Conservation (phyloP, 495 filamentous ascomycete genomes). For the Aspergillus coremiiformis region DNA sequence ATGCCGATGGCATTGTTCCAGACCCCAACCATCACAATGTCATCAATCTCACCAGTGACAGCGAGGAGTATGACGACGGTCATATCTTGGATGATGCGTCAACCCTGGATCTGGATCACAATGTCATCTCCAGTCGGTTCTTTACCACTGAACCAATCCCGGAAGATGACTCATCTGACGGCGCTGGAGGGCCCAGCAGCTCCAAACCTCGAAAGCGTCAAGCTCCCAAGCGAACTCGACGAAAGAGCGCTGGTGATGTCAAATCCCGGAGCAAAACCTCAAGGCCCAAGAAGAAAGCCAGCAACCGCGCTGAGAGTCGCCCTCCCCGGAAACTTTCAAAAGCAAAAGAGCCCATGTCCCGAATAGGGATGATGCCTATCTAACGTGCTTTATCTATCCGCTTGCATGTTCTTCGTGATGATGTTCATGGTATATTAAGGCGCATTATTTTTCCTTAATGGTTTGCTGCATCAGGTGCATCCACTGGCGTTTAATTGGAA, state of each 20-base stretch:
- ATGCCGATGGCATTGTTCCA: slow-evolving; percentile 40
- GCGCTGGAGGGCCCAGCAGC: slow-evolving; percentile 13
- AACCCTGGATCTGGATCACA: slow-evolving; percentile 25
- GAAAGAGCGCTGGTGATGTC: slow-evolving; percentile 20
- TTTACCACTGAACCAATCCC: slow-evolving; percentile 32
- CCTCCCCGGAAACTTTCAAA: slow-evolving; percentile 24
- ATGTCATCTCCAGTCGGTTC: slow-evolving; percentile 37
- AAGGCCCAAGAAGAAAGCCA: slow-evolving; percentile 21
- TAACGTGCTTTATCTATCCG: slow-evolving; percentile 17
- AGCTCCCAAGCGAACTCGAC: slow-evolving; percentile 24
- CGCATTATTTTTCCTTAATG: not conserved
- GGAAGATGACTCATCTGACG: slow-evolving; percentile 20
- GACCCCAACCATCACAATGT: slow-evolving; percentile 57
- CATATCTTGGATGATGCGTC: slow-evolving; percentile 24
- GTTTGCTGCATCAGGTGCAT: slow-evolving; percentile 12
- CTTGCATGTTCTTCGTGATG: slow-evolving; percentile 12
- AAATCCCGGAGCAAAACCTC: slow-evolving; percentile 22
- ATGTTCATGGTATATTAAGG: slow-evolving; percentile 16
- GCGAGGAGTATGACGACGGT: slow-evolving; percentile 50
- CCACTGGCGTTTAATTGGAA: slow-evolving; percentile 10
- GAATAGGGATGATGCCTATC: slow-evolving; percentile 43
- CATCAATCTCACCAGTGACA: slow-evolving; percentile 54
- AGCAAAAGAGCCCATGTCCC: slow-evolving; percentile 27
- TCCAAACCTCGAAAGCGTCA: slow-evolving; percentile 25
- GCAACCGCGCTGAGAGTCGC: slow-evolving; percentile 20